These are phyloP conservation scores for Ambrosiella cleistominuta DNA, from an alignment of 2,329 filamentous ascomycete genomes.

Conservation along the genomic window DNA sequence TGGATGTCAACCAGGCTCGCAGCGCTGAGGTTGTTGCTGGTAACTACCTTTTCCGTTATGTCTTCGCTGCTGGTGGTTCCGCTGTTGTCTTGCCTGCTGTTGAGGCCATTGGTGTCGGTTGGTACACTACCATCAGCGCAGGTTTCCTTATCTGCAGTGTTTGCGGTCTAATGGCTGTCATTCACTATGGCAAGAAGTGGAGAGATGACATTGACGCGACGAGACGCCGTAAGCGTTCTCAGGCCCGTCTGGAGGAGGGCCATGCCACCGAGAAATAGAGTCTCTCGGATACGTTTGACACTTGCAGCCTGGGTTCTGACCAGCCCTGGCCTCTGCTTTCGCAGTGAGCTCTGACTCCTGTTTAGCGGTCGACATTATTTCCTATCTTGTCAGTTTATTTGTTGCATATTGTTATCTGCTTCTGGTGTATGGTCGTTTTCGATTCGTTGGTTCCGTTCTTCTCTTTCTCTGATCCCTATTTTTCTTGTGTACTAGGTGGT, in stretches of 20 bases:
- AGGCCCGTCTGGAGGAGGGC: conserved; percentile 3
- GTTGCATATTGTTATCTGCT: background rate
- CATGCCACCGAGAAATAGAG: background rate
- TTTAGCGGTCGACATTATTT: background rate
- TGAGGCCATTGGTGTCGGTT: conserved; percentile 59
- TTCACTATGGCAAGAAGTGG: conserved; percentile 26
- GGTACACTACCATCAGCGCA: conserved; percentile 53
- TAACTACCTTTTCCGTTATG: conserved; percentile 63
- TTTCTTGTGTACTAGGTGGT: background rate
- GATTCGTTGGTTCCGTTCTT: background rate
- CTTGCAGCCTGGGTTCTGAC: background rate
- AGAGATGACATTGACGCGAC: conserved; percentile 20
- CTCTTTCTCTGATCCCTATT: background rate
- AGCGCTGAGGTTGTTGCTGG: conserved; percentile 61
- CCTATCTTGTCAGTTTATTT: background rate
- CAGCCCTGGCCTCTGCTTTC: background rate
- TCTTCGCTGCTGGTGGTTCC: conserved; percentile 54
- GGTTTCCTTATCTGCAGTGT: conserved; percentile 20
- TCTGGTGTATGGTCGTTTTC: background rate
- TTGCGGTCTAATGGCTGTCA: conserved; percentile 17
- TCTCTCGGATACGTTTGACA: background rate
- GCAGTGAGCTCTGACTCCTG: too few relatives aligned
- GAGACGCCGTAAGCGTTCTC: conserved; percentile 4
- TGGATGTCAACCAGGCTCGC: conserved; percentile 60
- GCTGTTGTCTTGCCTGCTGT: conserved; percentile 58